Base-by-base conservation (phyloP, 148 eudicot species). In the Amaranthus cruentus region DNA sequence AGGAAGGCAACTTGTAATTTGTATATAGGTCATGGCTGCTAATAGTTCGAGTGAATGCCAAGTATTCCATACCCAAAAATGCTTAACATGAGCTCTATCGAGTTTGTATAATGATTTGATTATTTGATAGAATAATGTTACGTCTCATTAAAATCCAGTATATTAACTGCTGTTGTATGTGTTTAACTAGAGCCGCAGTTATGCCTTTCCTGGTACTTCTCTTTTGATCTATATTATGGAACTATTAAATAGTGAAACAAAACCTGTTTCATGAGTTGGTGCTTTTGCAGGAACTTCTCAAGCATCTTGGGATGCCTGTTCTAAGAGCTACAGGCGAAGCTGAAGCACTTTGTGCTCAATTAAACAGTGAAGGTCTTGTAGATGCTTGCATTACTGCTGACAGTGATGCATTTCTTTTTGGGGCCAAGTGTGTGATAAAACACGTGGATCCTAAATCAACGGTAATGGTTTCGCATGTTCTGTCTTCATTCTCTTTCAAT, bases 321-420 rank as follows among this genome's bases (percentile, higher is more conserved):
- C 71, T 91, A 61, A 86, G 80, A 80, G 93, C 98, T 28, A 82
- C 72, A 64, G 97, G 88, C 46, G 98, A 95, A 76, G 98, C 97
- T 18, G 98, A 91, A 82, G 97, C 91, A 64, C 94, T 95, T 67
- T 95, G 97, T 84, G 98, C 96, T 49, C 89, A 90, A 75, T 78
- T 95, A 76, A 95, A 95, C 66, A 75, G 82, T 44, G 89, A 90
- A 80, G 97, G 96, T 48, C 82, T 71, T 59, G 97, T 95, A 11
- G 96, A 91, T 85, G 98, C 96, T 74, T 95, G 98, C 81, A 86
- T 95, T 67, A 95, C 98, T 55, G 76, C 98, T 77, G 98, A 95
- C 62, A 91, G 97, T 42, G 98, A 95, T 78, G 91, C 97, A 50
- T 89, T 95, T 70, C 96, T 91, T 21, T 95, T 75, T 65, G 98